Conservation (phyloP, 768 basidiomycete genomes). For the Podaxis rugospora region DNA sequence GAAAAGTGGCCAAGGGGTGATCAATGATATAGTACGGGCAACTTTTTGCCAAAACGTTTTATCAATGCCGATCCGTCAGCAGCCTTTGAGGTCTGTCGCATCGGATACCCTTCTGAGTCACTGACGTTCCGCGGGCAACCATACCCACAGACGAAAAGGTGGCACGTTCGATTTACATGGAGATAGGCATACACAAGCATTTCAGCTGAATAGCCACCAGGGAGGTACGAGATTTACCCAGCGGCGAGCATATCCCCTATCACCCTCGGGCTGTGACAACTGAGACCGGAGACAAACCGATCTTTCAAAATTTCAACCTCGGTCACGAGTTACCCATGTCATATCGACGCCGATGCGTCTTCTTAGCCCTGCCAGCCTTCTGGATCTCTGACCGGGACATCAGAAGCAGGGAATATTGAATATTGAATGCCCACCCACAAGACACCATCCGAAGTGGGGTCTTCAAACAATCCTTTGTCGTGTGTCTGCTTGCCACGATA, state of each 20-base stretch:
- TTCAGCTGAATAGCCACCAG: too few species aligned
- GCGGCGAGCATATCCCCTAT: too few species aligned
- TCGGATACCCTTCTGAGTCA: too few species aligned
- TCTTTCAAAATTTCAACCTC: neutral
- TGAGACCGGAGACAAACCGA: neutral
- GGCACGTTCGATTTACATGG: too few species aligned
- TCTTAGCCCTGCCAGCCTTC: neutral
- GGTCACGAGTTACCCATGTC: neutral
- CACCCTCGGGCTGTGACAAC: neutral
- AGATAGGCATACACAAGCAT: too few species aligned
- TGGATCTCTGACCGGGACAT: neutral
- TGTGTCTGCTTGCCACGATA: neutral
- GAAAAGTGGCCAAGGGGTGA: too few species aligned
- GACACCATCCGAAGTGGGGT: neutral
- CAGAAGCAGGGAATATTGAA: neutral
- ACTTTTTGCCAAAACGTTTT: too few species aligned
- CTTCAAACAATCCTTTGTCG: neutral
- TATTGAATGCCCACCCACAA: neutral
- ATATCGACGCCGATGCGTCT: neutral
- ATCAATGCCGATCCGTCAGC: too few species aligned
- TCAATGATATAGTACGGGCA: neutral
- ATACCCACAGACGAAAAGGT: too few species aligned
- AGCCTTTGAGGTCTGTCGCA: too few species aligned
- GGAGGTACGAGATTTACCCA: too few species aligned
- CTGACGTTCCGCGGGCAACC: too few species aligned